phyloP scores from a whole-genome alignment of 73 alveolate genomes.

The Blepharisma stoltei region DNA sequence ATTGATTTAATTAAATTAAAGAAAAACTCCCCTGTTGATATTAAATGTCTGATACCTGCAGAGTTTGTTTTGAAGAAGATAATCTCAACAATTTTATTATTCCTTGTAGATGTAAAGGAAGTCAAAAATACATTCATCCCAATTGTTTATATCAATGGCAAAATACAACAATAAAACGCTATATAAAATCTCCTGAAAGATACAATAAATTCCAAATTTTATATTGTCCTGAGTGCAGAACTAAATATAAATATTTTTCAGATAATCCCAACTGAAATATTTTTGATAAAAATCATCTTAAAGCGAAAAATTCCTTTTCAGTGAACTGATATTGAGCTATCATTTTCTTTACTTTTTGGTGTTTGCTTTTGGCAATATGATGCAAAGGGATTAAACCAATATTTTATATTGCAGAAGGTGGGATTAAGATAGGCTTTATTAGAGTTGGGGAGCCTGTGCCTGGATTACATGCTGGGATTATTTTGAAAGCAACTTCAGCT shows the following conservation, averaged over 20 bases:
- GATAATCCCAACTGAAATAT: too few relatives aligned
- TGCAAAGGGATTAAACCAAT: neutral
- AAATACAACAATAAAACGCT: neutral
- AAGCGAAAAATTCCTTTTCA: too few relatives aligned
- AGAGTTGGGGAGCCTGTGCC: neutral
- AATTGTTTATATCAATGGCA: neutral
- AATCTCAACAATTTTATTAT: neutral
- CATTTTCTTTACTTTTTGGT: too few relatives aligned
- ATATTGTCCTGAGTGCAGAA: neutral
- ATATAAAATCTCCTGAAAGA: neutral
- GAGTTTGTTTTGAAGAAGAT: neutral
- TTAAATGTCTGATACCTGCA: neutral
- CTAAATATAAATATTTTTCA: neutral
- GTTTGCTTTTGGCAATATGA: neutral
- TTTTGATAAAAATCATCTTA: too few relatives aligned
- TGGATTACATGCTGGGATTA: neutral
- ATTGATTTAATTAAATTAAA: too few relatives aligned
- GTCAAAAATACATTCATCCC: slow-evolving; percentile 2
- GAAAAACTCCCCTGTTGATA: too few relatives aligned
- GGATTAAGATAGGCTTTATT: neutral
- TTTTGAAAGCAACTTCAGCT: neutral
- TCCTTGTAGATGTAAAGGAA: slow-evolving; percentile 3
- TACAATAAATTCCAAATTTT: neutral
- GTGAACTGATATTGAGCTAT: too few relatives aligned
- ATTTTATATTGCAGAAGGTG: neutral